Evolutionary conservation across 805 yeast genomes (phyloP).

Genomic region (Yarrowia yakushimensis): DNA sequence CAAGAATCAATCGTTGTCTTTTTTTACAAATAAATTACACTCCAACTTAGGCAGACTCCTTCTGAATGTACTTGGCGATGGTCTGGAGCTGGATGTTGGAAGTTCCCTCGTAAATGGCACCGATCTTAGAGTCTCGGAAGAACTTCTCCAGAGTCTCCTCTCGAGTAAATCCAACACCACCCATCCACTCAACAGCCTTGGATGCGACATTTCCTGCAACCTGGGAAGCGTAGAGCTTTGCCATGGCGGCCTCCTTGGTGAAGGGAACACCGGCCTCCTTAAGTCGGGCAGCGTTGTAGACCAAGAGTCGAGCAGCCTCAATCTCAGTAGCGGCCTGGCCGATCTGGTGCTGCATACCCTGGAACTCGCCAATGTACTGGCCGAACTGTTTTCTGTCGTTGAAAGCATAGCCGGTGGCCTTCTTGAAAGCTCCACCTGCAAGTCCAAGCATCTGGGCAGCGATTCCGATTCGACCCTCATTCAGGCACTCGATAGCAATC

Average conservation of each 20-base stretch:
- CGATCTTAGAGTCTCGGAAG: constrained; percentile 46
- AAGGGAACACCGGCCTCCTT: constrained; percentile 44
- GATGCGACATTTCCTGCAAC: constrained; percentile 43
- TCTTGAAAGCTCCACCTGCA: constrained; percentile 45
- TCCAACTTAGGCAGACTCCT: constrained; percentile 30
- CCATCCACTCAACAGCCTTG: constrained; percentile 47
- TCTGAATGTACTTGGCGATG: constrained; percentile 42
- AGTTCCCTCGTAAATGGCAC: constrained; percentile 46
- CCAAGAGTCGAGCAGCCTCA: constrained; percentile 44
- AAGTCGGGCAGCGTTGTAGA: constrained; percentile 46
- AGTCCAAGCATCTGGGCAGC: constrained; percentile 47
- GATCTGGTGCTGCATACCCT: constrained; percentile 48
- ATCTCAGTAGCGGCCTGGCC: constrained; percentile 45
- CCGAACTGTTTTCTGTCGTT: constrained; percentile 46
- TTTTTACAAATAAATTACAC: constrained; percentile 23
- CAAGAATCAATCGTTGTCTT: background rate
- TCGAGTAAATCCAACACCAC: constrained; percentile 47
- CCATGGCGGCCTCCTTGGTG: constrained; percentile 47
- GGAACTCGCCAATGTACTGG: constrained; percentile 43
- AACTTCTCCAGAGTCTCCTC: constrained; percentile 44
- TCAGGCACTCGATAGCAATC: constrained; percentile 44
- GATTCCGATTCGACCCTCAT: constrained; percentile 47
- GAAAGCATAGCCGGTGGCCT: constrained; percentile 41
- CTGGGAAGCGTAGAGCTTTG: constrained; percentile 43
- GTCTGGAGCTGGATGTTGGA: constrained; percentile 45